Percentiles rank a stretch among this genome's conserved stretches.
Evolutionary conservation across 164 flowering plant species (phyloP).

Genomic region (Sextonia rubra): DNA sequence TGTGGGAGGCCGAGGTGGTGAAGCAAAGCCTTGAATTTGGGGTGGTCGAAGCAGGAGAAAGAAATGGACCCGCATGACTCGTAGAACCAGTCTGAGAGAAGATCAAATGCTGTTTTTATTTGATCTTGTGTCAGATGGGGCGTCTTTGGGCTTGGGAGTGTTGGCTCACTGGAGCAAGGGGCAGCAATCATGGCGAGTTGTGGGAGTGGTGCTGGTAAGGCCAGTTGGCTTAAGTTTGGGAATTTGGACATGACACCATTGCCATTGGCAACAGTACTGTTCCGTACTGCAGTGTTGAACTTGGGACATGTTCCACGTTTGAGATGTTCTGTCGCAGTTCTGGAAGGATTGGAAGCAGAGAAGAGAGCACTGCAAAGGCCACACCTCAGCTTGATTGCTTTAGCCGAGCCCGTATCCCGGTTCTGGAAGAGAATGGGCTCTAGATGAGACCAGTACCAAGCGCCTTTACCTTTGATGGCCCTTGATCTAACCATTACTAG

Average conservation of each 20-base stretch:
- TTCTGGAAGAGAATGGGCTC: slow-evolving; percentile 31
- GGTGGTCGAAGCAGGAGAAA: slow-evolving; percentile 21
- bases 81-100: slow-evolving; percentile 27
- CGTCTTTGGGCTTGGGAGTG: neutral
- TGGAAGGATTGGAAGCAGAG: slow-evolving; percentile 35
- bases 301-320: slow-evolving; percentile 58
- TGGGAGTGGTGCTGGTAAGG: slow-evolving; percentile 12
- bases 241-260: slow-evolving; percentile 14
- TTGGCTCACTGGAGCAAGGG: slow-evolving; percentile 16
- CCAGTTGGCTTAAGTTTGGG: slow-evolving; percentile 11
- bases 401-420: slow-evolving; percentile 42
- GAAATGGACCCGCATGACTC: slow-evolving; percentile 24
- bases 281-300: slow-evolving; percentile 18
- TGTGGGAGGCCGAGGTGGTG: slow-evolving; percentile 22
- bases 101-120: slow-evolving; percentile 16
- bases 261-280: neutral
- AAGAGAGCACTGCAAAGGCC: slow-evolving; percentile 34
- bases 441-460: slow-evolving; percentile 49
- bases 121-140: slow-evolving; percentile 16
- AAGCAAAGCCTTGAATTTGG: slow-evolving; percentile 23
- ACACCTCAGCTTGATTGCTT: slow-evolving; percentile 53
- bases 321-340: slow-evolving; percentile 69
- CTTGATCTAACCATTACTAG: slow-evolving; percentile 44
- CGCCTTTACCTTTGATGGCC: slow-evolving; percentile 69
- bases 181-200: slow-evolving; percentile 19